Evolutionary conservation across 495 filamentous ascomycete genomes (phyloP), one percentile per base, ranked within the genome.

Genomic region (Aspergillus steynii): DNA sequence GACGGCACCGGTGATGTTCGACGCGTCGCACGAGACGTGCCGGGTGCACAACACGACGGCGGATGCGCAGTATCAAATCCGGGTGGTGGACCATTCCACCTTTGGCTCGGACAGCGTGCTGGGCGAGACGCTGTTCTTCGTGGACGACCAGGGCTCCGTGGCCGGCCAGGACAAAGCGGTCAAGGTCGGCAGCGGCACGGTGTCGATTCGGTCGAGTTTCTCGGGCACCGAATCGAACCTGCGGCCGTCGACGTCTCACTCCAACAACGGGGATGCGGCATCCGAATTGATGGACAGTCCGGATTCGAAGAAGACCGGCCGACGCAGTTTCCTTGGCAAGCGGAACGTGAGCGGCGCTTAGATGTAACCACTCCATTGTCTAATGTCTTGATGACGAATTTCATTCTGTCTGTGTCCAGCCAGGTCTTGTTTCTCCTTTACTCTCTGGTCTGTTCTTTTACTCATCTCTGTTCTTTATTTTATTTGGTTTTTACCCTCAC

Each of bases 51-150:
- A 77, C 58, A 93, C 90, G 67, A 85, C 88, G 6, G 87, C 94
- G 5, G 95, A 96, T 68, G 84, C 90, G 47, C 87, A 90, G 71
- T 98, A 97, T 79, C 87, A 90, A 71, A 68, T 99, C 53, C 82
- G 88, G 58, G 95, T 93, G 53, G 90, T 91, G 61, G 86, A 90
- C 67, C 90, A 96, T 70, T 83, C 89, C 62, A 90, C 88, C 4
- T 92, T 97, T 66, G 86, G 90, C 46, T 88, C 83, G 46, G 93
- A 96, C 66, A 85, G 89, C 50, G 80, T 86, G 31, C 80, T 98
- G 9, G 95, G 95, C 49, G 93, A 98, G 65, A 83, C 80, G 0
- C 63, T 88, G n/a, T 96, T 96, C 79, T 93, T 96, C 68, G 87
- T 99, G 14, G 90, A 90, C 58, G 93, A 99, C 67, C 87, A 88